Evolutionary conservation across 345 rosid species (phyloP).

Genomic region (Jatropha curcas): DNA sequence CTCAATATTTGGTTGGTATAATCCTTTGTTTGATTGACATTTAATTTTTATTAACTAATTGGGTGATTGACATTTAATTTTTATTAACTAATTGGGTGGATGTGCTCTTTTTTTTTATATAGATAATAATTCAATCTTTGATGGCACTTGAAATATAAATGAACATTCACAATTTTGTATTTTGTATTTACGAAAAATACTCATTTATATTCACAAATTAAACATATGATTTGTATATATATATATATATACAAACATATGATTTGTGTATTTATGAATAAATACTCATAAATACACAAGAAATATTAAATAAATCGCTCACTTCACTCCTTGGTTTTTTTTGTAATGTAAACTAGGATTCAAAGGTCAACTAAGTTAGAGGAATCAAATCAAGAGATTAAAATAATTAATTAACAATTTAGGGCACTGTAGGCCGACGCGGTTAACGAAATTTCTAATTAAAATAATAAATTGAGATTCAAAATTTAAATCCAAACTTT

Average conservation of each 20-base stretch:
- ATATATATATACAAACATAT: too few species aligned
- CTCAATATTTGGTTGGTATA: constrained; percentile 9
- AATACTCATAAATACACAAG: too few species aligned
- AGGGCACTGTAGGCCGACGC: too few species aligned
- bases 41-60: neutral
- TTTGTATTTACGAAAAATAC: too few species aligned
- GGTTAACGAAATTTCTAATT: neutral
- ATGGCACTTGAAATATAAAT: neutral
- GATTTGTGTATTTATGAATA: too few species aligned
- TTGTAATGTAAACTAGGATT: neutral
- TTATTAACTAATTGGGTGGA: too few species aligned
- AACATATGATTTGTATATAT: too few species aligned
- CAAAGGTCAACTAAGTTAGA: constrained; percentile 3
- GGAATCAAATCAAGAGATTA: constrained; percentile 12
- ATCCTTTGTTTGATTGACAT: neutral
- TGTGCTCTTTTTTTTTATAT: neutral
- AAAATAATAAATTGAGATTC: neutral
- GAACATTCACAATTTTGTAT: too few species aligned
- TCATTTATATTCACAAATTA: neutral
- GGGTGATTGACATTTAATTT: neutral
- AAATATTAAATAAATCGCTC: too few species aligned
- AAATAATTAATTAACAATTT: neutral
- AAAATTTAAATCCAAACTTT: neutral
- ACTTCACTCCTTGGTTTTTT: too few species aligned
- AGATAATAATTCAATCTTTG: neutral